phyloP scores from a whole-genome alignment of 1,284 basidiomycete genomes.

The Leccinum fallax region DNA sequence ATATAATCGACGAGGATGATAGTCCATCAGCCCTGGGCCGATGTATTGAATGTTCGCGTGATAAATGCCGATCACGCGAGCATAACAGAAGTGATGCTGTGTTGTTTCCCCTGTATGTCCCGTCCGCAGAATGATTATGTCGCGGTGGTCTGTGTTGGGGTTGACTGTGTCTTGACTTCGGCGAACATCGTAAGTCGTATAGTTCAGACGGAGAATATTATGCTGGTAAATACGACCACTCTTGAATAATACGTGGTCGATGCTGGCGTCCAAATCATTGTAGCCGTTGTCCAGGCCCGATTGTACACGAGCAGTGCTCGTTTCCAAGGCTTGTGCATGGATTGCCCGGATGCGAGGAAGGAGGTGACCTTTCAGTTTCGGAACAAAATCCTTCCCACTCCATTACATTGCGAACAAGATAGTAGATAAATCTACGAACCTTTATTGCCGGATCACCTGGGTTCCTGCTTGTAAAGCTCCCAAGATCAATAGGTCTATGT shows the following conservation, averaged over 20 bases:
- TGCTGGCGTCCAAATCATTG: not conserved
- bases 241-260: not conserved
- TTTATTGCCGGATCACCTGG: too few species aligned
- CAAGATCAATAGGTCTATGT: too few species aligned
- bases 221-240: constrained; percentile 7
- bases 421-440: too few species aligned
- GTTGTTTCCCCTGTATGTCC: not conserved
- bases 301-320: too few species aligned
- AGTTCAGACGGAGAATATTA: constrained; percentile 4
- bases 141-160: constrained; percentile 1
- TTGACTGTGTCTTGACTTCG: constrained; percentile 20
- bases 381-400: too few species aligned
- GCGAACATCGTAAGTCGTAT: constrained; percentile 7
- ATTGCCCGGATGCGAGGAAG: too few species aligned
- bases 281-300: not conserved
- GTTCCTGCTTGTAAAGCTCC: too few species aligned
- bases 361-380: too few species aligned
- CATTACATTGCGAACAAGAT: too few species aligned
- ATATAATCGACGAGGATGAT: not conserved
- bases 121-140: constrained; percentile 14
- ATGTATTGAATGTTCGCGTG: constrained; percentile 9
- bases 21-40: constrained; percentile 4
- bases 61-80: constrained; percentile 11
- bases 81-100: not conserved
- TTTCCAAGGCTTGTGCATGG: too few species aligned